Conservation (phyloP, 352 stramenopile genomes). For the Globisporangium sylvaticum region DNA sequence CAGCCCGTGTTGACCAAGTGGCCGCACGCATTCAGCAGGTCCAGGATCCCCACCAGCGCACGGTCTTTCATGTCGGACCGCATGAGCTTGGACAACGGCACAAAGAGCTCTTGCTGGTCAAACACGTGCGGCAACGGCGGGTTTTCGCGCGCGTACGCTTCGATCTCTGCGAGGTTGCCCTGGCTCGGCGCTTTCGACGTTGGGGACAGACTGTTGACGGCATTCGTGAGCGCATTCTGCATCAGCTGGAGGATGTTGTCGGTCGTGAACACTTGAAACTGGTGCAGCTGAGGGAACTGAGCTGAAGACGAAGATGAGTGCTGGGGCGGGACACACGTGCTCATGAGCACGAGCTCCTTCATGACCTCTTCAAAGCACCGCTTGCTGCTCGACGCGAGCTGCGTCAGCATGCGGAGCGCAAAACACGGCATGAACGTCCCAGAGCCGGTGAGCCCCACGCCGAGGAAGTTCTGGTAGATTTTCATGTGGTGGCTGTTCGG, state of each 20-base stretch:
- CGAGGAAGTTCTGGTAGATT: slow-evolving; percentile 79
- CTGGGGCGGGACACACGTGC: slow-evolving; percentile 40
- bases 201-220: slow-evolving; percentile 57
- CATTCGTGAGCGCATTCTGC: slow-evolving; percentile 61
- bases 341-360: slow-evolving; percentile 69
- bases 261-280: slow-evolving; percentile 76
- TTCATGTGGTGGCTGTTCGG: slow-evolving; percentile 63
- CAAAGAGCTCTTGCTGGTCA: slow-evolving; percentile 69
- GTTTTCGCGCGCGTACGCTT: slow-evolving; percentile 32
- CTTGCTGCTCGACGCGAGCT: slow-evolving; percentile 67
- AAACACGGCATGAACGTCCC: slow-evolving; percentile 71
- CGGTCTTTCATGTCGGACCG: slow-evolving; percentile 79
- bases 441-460: slow-evolving; percentile 54
- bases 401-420: slow-evolving; percentile 75
- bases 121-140: slow-evolving; percentile 43
- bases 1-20: slow-evolving; percentile 70
- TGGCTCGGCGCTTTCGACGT: slow-evolving; percentile 38
- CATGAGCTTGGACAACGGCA: slow-evolving; percentile 50
- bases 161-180: slow-evolving; percentile 40
- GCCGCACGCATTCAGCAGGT: slow-evolving; percentile 74
- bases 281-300: slow-evolving; percentile 52
- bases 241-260: slow-evolving; percentile 80
- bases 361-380: slow-evolving; percentile 75
- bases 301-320: slow-evolving; percentile 27
- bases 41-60: slow-evolving; percentile 57